These are phyloP conservation scores for Salix udensis DNA, from an alignment of 345 rosid genomes.

Conservation along the genomic window DNA sequence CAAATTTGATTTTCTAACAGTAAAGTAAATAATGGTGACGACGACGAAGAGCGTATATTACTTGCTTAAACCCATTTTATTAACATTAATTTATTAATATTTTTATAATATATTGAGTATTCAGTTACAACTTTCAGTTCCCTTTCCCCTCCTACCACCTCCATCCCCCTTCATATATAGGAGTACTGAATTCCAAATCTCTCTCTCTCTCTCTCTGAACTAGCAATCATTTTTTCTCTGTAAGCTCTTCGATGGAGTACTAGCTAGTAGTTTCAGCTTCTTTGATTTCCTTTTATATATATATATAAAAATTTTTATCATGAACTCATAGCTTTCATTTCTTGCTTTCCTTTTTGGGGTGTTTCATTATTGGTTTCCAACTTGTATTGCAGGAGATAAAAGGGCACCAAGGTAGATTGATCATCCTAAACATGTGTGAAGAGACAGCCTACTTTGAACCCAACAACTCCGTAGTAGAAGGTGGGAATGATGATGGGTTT, in stretches of 20 bases:
- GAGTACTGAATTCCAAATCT: not conserved
- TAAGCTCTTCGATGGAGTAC: not conserved
- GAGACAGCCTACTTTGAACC: conserved; percentile 47
- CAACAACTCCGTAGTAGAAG: conserved; percentile 31
- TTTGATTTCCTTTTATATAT: not conserved
- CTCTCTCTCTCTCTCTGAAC: not conserved
- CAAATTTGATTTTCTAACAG: too few species aligned
- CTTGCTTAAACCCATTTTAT: not conserved
- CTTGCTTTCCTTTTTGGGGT: not conserved
- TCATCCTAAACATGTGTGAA: conserved; percentile 34
- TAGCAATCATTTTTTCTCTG: not conserved
- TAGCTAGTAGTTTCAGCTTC: not conserved
- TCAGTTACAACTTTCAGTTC: conserved; percentile 9
- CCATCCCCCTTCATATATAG: not conserved
- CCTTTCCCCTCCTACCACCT: not conserved
- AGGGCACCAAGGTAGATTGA: not conserved
- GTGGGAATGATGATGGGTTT: conserved; percentile 18
- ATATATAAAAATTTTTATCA: not conserved
- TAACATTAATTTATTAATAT: not conserved
- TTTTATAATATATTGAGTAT: not conserved
- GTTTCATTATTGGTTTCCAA: not conserved
- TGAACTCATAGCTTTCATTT: not conserved
- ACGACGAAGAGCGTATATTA: too few species aligned
- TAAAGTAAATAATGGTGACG: too few species aligned
- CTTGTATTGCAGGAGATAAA: not conserved